A percentile compares a stretch with the other conserved stretches of the same genome.
These are phyloP conservation scores for Carex scoparia DNA, from an alignment of 176 grass and related monocot species.

Conservation along the genomic window DNA sequence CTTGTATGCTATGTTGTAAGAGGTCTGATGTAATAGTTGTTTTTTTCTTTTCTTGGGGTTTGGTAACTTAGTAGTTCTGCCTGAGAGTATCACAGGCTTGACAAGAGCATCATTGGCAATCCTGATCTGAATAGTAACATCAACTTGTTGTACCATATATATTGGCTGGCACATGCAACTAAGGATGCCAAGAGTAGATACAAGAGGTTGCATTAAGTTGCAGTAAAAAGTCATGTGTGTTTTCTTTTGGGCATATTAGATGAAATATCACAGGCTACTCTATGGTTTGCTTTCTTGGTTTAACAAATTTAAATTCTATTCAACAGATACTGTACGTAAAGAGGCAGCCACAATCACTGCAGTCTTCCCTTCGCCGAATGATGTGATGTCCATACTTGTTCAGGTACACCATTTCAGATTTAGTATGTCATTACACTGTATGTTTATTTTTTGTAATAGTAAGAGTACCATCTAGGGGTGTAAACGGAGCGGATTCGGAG, in stretches of 20 bases:
- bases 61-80: neutral
- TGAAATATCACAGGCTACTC: neutral
- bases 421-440: slow-evolving; percentile 19
- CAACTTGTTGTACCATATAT: neutral
- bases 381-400: slow-evolving; percentile 99
- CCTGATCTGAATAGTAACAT: neutral
- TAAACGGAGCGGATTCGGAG: too few relatives aligned
- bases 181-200: neutral
- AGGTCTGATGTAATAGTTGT: neutral
- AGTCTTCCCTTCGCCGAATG: slow-evolving; percentile 96
- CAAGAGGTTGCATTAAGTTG: slow-evolving; percentile 10
- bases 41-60: neutral
- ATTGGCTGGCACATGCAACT: neutral
- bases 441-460: neutral
- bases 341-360: slow-evolving; percentile 87
- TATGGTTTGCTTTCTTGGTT: neutral
- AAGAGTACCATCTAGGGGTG: neutral
- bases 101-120: neutral
- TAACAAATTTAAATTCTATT: slow-evolving; percentile 28
- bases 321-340: slow-evolving; percentile 82
- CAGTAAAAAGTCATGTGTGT: neutral
- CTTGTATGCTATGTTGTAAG: neutral
- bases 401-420: slow-evolving; percentile 47
- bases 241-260: neutral
- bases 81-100: neutral